These are phyloP conservation scores for Ogataea neopini DNA, from an alignment of 805 yeast species.

Conservation along the genomic window DNA sequence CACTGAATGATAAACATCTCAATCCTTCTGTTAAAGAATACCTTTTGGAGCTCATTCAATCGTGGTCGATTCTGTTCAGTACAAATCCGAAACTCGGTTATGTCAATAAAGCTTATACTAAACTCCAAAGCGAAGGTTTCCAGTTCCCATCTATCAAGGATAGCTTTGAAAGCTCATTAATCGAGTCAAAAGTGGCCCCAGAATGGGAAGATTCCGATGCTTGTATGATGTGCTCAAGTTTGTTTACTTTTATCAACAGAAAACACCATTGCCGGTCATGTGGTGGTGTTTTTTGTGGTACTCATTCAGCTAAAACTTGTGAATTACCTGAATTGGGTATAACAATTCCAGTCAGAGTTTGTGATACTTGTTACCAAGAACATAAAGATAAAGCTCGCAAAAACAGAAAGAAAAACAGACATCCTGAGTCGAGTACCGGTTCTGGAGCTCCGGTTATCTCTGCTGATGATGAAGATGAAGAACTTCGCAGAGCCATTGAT, in stretches of 20 bases:
- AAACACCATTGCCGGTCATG: conserved; percentile 97
- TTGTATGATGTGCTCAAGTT: conserved; percentile 88
- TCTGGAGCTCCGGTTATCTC: neutral
- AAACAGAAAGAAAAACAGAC: conserved; percentile 23
- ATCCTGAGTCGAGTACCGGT: conserved; percentile 18
- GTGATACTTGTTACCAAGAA: conserved; percentile 83
- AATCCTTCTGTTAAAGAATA: conserved; percentile 58
- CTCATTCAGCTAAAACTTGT: conserved; percentile 72
- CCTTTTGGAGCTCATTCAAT: conserved; percentile 65
- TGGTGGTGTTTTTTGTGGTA: conserved; percentile 90
- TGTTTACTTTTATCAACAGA: conserved; percentile 79
- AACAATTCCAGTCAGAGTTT: conserved; percentile 85
- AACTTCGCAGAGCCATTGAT: conserved; percentile 73
- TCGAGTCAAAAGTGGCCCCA: conserved; percentile 92
- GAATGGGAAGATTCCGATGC: conserved; percentile 96
- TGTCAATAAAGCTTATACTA: conserved; percentile 60
- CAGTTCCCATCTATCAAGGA: conserved; percentile 58
- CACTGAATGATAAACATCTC: conserved; percentile 32
- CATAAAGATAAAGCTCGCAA: conserved; percentile 41
- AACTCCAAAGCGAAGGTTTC: conserved; percentile 61
- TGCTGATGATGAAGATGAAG: conserved; percentile 76
- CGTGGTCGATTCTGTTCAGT: conserved; percentile 75
- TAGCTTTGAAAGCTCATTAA: conserved; percentile 48
- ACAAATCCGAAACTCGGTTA: conserved; percentile 65
- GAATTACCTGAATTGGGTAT: conserved; percentile 86